Base-by-base conservation (phyloP, 2,329 filamentous ascomycete species). In the Ceratocystis diversiconidia region DNA sequence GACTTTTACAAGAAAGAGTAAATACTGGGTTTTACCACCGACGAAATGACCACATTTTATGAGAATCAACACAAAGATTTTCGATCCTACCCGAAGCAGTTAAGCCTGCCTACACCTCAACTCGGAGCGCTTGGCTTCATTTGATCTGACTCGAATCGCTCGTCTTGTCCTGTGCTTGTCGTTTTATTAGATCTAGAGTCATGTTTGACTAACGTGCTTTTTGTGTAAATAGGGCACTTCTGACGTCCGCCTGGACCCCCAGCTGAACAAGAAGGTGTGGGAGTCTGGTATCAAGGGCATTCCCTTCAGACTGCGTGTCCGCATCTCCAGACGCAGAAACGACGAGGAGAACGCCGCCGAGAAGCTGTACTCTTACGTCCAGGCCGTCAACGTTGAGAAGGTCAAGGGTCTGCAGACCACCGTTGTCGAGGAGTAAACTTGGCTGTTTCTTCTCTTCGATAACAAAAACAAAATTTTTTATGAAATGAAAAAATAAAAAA, bases 201-300 rank as follows among this genome's bases (percentile, higher is more conserved):
- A 64, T 48, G 41, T 65, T 43, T 41, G 48, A 68, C 69, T 62
- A 63, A 63, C 67, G 65, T 65, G 52, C 12, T 22, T 52, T 44
- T 15, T 55, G 36, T 63, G 43, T 25, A 15, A 25, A 68, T 73
- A 99, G 94, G 92, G 92, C 77, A 99, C 94, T 81, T 80, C 84
- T 75, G 94, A 99, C 78, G 94, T 99, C 81, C 94, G 94, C 75
- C 82, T 99, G 77, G 94, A 99, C 85, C 94, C 94, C 76, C 89
- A 94, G 82, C 83, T 99, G 76, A 99, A 99, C 89, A 99, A 99
- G 90, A 97, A 99, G 86, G 92, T 99, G 79, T 99, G 94, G 94
- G 94, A 99, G 82, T 84, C 88, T 76, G 94, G 94, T 79, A 87
- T 99, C 84, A 99, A 97, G 89, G 95, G 94, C 76, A 92, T 96